Base-by-base conservation (phyloP, 305 asterid genomes). In the Caryopteris hybrid region DNA sequence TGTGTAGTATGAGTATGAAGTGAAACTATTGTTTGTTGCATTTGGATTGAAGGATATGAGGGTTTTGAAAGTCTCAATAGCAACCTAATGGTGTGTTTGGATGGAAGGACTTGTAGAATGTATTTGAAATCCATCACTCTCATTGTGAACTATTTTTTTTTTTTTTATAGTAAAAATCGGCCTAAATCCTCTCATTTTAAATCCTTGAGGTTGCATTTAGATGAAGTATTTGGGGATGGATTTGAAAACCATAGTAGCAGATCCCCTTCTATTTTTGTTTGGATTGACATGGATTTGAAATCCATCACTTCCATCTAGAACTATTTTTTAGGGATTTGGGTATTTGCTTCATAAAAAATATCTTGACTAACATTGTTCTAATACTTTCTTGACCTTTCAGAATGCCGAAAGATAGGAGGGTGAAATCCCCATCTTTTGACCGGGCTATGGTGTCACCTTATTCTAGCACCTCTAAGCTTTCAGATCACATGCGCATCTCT, bases 401-500 rank as follows among this genome's bases (percentile, higher is more conserved):
- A 76, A 90, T 90, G 96, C 87, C 94, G n/a, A 90, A 86, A 76
- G 96, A 86, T 39, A 80, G 79, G 75, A 86, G 84, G 78, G 73
- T 76, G 70, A 80, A 64, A 61, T 76, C 79, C 22, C 79, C 80
- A 45, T 78, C 90, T 72, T 65, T 62, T 76, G 85, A 83, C 54
- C 78, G 78, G 64, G 70, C 85, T 61, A 81, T 74, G 80, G 76
- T 61, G 61, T 83, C 88, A 72, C 96, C 96, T 57, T 86, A 81
- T 79, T 73, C 78, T 72, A 56, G 85, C 82, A 63, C 81, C 81
- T 74, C 76, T 22, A 84, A 79, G 73, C 64, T 60, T 61, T 31
- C 80, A 2, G 80, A 70, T 50, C 10, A 45, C 29, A 46, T 61
- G 17, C 70, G 68, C 38, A 73, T 66, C 39, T 63, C 78, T 29